These are phyloP conservation scores for Trichoderma atrobrunneum DNA, from an alignment of 2,329 filamentous ascomycete genomes.

Conservation along the genomic window DNA sequence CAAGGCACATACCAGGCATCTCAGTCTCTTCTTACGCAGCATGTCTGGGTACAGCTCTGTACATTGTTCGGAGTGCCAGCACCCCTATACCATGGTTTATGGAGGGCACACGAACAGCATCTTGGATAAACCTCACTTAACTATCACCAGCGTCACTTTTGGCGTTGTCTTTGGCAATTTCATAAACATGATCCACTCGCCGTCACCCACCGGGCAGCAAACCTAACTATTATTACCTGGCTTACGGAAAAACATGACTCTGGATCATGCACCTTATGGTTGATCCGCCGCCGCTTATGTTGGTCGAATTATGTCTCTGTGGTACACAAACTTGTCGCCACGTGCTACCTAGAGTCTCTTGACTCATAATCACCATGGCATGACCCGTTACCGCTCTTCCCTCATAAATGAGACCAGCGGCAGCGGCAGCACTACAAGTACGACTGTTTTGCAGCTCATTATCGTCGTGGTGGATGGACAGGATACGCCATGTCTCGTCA, in stretches of 20 bases:
- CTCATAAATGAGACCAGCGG: background rate
- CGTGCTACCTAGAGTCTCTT: slow-evolving; percentile 10
- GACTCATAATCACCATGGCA: background rate
- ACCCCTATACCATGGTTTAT: background rate
- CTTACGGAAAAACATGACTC: background rate
- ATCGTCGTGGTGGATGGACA: background rate
- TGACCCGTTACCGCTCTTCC: slow-evolving; percentile 12
- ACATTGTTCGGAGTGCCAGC: background rate
- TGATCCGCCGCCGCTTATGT: slow-evolving; percentile 9
- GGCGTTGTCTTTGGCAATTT: background rate
- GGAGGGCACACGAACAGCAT: background rate
- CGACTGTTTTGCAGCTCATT: background rate
- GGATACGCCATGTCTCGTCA: slow-evolving; percentile 7
- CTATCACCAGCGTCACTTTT: background rate
- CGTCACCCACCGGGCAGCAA: background rate
- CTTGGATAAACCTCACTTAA: background rate
- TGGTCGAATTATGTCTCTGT: slow-evolving; percentile 15
- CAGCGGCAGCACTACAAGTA: background rate
- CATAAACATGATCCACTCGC: background rate
- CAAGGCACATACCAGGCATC: background rate
- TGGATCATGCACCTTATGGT: background rate
- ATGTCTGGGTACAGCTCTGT: background rate
- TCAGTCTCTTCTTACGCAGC: background rate
- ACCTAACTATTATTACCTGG: background rate
- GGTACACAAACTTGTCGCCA: slow-evolving; percentile 15